Evolutionary conservation across 306 rosid genomes (phyloP), one percentile per base, ranked within the genome.

Genomic region (Gastrolobium villosum): DNA sequence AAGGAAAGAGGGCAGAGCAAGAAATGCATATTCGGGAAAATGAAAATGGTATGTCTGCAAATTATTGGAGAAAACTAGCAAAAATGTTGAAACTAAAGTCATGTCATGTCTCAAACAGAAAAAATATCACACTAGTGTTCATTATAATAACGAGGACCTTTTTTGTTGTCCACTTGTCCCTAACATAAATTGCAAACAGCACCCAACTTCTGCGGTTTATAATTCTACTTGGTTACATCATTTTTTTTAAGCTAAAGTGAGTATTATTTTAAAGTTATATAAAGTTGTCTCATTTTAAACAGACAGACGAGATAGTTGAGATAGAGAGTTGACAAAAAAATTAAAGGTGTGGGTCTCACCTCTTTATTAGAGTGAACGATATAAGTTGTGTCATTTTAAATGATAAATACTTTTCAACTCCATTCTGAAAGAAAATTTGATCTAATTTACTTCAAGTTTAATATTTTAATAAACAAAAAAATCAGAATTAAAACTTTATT

Each of bases 1-100:
- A 65, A 78, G 28, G 28, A 50, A 75, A 63, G 4, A 75, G 6
- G 59, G 41, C 5, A 34, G 20, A 49, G 41, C 13, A 48, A 63
- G 57, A 46, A 79, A 73, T 54, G 70, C 28, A 57, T 74, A 64
- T 70, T 45, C 46, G 0, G 6, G 52, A 32, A 66, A 74, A 40
- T 9, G n/a, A 10, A 2, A 55, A 5, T 71, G 52, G 15, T n/a
- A 45, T 26, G 7, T 40, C 6, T 44, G 60, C n/a, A n/a, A n/a
- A n/a, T n/a, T n/a, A n/a, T n/a, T 6, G 43, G 5, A 35, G 44
- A 26, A 78, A 20, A 45, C 62, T 7, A 44, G 10, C 3, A 35
- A 35, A 1, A 40, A 46, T 20, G 5, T 15, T 55, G 60, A 74
- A 14, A 4, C 2, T 40, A 43, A 60, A 14, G 20, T 48, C 20